phyloP scores from a whole-genome alignment of 148 eudicot species.

The Simmondsia chinensis region DNA sequence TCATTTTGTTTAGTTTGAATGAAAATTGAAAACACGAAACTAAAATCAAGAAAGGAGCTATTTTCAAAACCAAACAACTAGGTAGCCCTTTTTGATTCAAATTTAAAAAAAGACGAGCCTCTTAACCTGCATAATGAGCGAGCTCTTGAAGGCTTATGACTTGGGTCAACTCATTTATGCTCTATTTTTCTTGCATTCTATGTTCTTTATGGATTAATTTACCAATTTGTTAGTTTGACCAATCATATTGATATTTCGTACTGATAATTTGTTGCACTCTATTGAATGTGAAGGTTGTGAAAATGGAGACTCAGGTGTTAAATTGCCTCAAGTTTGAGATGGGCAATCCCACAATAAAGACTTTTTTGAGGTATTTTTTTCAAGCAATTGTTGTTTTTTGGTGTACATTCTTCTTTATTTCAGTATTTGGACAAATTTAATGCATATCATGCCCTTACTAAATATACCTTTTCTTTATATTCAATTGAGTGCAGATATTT shows the following conservation, averaged over 20 bases:
- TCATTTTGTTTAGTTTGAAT: too few relatives aligned
- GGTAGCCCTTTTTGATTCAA: too few relatives aligned
- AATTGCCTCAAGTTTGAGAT: conserved; percentile 53
- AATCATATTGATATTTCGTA: conserved; percentile 1
- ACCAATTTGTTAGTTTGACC: not conserved
- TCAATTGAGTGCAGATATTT: conserved; percentile 38
- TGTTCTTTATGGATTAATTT: not conserved
- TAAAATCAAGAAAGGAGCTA: too few relatives aligned
- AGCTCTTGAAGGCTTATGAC: too few relatives aligned
- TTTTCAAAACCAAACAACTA: too few relatives aligned
- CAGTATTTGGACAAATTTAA: not conserved
- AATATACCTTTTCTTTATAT: not conserved
- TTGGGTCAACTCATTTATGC: too few relatives aligned
- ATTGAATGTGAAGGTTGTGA: conserved; percentile 28
- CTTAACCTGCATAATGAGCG: too few relatives aligned
- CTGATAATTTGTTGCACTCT: not conserved
- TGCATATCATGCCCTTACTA: not conserved
- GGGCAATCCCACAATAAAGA: conserved; percentile 68
- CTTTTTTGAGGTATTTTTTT: conserved; percentile 65
- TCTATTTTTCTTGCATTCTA: not conserved
- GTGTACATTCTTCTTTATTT: not conserved
- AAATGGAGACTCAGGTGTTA: conserved; percentile 84
- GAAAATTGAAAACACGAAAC: too few relatives aligned
- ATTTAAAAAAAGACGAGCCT: too few relatives aligned
- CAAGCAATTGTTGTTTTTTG: not conserved